Evolutionary conservation across 2,329 filamentous ascomycete genomes (phyloP), one percentile per base, ranked within the genome.

Genomic region (Cladosporium sp.): DNA sequence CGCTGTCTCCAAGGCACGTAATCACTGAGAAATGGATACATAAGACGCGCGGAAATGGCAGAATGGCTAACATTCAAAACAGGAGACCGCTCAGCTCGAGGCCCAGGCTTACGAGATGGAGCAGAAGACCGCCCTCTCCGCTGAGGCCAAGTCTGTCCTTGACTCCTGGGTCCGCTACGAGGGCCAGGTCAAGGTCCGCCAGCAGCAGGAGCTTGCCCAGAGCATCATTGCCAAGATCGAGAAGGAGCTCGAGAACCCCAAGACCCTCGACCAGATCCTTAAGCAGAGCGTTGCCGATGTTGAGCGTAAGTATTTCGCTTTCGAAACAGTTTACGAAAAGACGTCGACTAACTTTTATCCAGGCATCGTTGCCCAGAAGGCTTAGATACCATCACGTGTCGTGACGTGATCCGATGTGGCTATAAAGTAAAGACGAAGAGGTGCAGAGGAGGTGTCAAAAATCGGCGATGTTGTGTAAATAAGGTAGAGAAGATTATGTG

Each of bases 121-220:
- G 85, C 94, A 99, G 82, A 88, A 88, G 82, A 97, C 93, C 63
- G 89, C 92, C 69, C 83, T 99, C 67, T 92, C 92, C 60, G 82
- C 86, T 65, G 94, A 99, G 84, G 93, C 93, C 73, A 99, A 97
- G 88, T 73, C 84, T 63, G 94, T 97, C 61, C 87, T 99, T 66
- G 94, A 99, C 77, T 97, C 92, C 60, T 99, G 94, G 95, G 92
- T 97, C 66, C 89, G 94, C 76, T 99, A 99, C 79, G 94, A 99
- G 83, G 82, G 89, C 71, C 94, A 97, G 84, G 92, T 99, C 74
- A 99, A 97, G 89, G 89, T 93, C 83, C 89, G 94, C 77, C 92
- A 99, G 84, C 94, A 99, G 85, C 88, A 84, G 79, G 94, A 99
- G 84, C 86, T 99, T 67, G 91, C 94, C 65, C 87, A 96, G 75